Evolutionary conservation across 805 yeast genomes (phyloP), one percentile per base, ranked within the genome.

Genomic region (Cyberlindnera americana): DNA sequence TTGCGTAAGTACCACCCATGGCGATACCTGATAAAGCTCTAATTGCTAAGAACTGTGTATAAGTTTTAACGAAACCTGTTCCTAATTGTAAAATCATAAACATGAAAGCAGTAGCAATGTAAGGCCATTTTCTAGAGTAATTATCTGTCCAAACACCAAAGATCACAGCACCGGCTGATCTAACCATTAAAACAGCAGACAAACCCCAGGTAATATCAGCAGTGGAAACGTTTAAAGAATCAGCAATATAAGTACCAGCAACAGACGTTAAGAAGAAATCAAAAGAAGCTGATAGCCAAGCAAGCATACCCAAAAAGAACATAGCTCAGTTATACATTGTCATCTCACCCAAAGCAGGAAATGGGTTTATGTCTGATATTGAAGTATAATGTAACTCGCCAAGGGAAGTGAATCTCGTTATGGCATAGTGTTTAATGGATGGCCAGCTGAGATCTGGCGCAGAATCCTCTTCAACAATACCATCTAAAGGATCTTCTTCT

Each of bases 261-360:
- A 80, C 68, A 15, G 83, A 71, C 6, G 80, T 82, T 15, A 77
- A 61, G 57, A 83, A 83, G 61, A 79, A 83, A 50, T 82, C 88
- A 56, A 82, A 74, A 6, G 86, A 79, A 41, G 83, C 90, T 72
- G 81, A 71, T 9, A 84, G 71, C 89, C 90, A 83, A 28, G 81
- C 83, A 30, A 66, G 59, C 48, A 76, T 70, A 3, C 84, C 87
- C 50, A 78, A 65, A 18, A 68, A 56, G 54, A 82, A 79, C 41
- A 72, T 73, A 39, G 69, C 66, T 85, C 88, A 81, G 42, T 73
- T 66, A 25, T 51, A 57, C 5, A 47, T 38, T 8, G 61, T 57
- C 55, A 73, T 56, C 38, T 65, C 63, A 15, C 49, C 54, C 24
- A 73, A 52, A 1, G 67, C 66, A 6, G 66, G 64, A 27, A 74